Evolutionary conservation across 164 flowering plant species (phyloP).

Genomic region (Tetracentron sinense): DNA sequence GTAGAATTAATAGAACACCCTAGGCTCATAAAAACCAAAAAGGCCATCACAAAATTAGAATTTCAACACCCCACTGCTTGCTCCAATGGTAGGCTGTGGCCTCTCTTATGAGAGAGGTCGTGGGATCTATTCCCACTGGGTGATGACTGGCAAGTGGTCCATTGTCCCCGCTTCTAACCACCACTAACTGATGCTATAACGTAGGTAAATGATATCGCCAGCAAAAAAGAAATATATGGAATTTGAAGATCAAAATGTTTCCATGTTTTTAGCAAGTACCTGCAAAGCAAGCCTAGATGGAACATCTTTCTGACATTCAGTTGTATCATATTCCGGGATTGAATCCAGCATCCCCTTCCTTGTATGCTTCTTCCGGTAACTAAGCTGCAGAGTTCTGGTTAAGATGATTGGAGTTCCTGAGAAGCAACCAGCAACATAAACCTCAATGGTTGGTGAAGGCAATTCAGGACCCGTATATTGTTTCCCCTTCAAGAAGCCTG

Average conservation of each 20-base stretch:
- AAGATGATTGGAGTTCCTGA: slow-evolving; percentile 71
- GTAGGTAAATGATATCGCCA: too few species aligned
- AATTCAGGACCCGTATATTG: slow-evolving; percentile 38
- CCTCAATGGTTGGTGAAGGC: slow-evolving; percentile 63
- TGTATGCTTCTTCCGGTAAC: slow-evolving; percentile 47
- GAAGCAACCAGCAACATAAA: slow-evolving; percentile 75
- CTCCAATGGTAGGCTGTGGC: too few species aligned
- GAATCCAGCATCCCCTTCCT: slow-evolving; percentile 57
- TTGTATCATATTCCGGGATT: slow-evolving; percentile 67
- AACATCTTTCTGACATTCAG: slow-evolving; percentile 37
- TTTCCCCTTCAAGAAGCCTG: slow-evolving; percentile 61
- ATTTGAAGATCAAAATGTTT: too few species aligned
- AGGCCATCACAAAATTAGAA: background rate
- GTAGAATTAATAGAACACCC: slow-evolving; percentile 3
- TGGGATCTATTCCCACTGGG: too few species aligned
- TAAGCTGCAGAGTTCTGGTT: slow-evolving; percentile 64
- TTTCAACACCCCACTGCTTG: background rate
- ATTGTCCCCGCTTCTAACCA: too few species aligned
- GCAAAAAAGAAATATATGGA: too few species aligned
- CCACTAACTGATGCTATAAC: too few species aligned
- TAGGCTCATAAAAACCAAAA: background rate
- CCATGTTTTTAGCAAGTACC: slow-evolving; percentile 40
- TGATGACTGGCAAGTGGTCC: too few species aligned
- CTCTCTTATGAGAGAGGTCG: too few species aligned
- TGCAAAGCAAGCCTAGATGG: slow-evolving; percentile 46